A percentile compares a stretch with the other conserved stretches of the same genome.
phyloP scores from a whole-genome alignment of 495 filamentous ascomycete species.

The Neurospora sp. region DNA sequence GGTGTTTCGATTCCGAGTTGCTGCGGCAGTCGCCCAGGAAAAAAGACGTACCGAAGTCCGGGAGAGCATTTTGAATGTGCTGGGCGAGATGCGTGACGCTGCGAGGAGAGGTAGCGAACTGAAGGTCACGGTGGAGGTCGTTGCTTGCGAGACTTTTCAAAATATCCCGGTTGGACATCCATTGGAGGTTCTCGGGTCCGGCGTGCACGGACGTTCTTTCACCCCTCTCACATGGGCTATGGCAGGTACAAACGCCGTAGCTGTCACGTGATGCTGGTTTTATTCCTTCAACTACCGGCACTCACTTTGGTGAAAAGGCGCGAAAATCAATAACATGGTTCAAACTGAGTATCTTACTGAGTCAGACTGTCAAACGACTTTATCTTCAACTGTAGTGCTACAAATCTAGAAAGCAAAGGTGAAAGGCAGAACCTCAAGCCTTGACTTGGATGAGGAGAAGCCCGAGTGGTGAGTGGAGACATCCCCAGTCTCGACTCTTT shows the following conservation, averaged over 20 bases:
- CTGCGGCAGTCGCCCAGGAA: not conserved
- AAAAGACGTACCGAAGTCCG: slow-evolving; percentile 51
- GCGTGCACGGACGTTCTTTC: not conserved
- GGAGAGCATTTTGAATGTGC: slow-evolving; percentile 49
- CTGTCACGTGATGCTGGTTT: not conserved
- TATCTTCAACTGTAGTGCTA: not conserved
- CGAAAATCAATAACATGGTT: too few species aligned
- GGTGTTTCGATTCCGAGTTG: not conserved
- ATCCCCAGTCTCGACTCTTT: not conserved
- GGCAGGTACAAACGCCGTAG: not conserved
- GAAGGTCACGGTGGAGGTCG: slow-evolving; percentile 20
- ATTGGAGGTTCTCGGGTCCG: slow-evolving; percentile 9
- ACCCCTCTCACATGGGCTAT: not conserved
- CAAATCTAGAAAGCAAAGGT: not conserved
- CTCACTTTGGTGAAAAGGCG: not conserved
- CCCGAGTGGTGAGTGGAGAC: not conserved
- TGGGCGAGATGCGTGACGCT: slow-evolving; percentile 12
- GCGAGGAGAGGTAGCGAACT: slow-evolving; percentile 1
- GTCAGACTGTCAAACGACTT: too few species aligned
- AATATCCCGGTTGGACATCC: slow-evolving; percentile 15
- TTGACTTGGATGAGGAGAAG: not conserved
- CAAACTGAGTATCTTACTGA: too few species aligned
- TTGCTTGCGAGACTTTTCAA: slow-evolving; percentile 30
- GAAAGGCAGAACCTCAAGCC: not conserved
- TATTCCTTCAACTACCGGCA: not conserved